Conservation (phyloP, 768 basidiomycete genomes). For the Leccinellum luteum region DNA sequence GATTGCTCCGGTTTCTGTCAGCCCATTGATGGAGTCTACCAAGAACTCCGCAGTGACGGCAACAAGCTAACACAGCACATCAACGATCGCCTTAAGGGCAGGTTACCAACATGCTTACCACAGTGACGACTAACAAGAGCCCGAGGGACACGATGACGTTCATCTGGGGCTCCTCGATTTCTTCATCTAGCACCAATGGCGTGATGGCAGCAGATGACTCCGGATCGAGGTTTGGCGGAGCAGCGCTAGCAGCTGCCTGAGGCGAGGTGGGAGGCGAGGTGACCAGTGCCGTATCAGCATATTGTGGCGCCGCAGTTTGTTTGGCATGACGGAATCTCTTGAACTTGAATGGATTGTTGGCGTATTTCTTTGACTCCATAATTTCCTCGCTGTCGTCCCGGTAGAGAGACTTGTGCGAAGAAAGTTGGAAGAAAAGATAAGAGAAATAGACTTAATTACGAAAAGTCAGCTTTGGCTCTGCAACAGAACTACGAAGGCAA, state of each 20-base stretch:
- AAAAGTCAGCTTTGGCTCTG: conserved; percentile 1
- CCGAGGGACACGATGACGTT: conserved; percentile 53
- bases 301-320: not conserved
- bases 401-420: conserved; percentile 75
- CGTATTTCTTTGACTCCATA: conserved; percentile 40
- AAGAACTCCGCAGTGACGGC: conserved; percentile 62
- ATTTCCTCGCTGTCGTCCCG: conserved; percentile 40
- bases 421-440: conserved; percentile 80
- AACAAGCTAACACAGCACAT: conserved; percentile 39
- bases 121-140: conserved; percentile 57
- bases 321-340: conserved; percentile 19
- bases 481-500: not conserved
- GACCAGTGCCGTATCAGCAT: conserved; percentile 6
- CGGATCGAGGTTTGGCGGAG: conserved; percentile 4
- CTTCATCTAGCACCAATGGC: conserved; percentile 16
- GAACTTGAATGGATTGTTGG: conserved; percentile 37
- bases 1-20: conserved; percentile 57
- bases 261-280: conserved; percentile 1
- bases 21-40: conserved; percentile 77
- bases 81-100: not conserved
- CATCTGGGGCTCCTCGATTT: conserved; percentile 47
- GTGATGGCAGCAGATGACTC: conserved; percentile 5
- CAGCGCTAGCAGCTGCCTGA: not conserved
- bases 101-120: conserved; percentile 40
- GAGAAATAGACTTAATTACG: conserved; percentile 57